These are phyloP conservation scores for Solanum aculeatissimum DNA, from an alignment of 305 asterid species.

Conservation along the genomic window DNA sequence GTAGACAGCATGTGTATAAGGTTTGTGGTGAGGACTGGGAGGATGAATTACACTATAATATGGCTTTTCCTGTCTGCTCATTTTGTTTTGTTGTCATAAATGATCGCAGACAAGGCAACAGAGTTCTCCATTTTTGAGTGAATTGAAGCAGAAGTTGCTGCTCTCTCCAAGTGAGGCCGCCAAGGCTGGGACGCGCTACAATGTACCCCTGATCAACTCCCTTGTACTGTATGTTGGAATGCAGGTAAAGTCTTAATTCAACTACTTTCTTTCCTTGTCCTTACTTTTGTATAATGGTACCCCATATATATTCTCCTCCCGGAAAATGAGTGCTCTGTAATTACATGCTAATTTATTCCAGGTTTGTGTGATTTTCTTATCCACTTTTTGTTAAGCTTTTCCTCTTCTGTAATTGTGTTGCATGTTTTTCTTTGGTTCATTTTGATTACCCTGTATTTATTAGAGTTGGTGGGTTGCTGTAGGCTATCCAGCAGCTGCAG, in stretches of 20 bases:
- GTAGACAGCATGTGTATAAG: neutral
- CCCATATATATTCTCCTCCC: neutral
- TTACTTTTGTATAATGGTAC: neutral
- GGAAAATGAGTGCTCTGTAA: neutral
- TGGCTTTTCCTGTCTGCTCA: neutral
- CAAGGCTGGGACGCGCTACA: constrained; percentile 87
- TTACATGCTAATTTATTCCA: neutral
- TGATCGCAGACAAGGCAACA: constrained; percentile 67
- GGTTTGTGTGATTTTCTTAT: neutral
- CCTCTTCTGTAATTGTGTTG: neutral
- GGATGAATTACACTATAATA: neutral
- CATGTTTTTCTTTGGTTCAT: neutral
- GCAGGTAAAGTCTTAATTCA: constrained; percentile 39
- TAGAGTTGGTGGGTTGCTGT: neutral
- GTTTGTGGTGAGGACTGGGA: neutral
- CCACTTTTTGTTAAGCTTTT: neutral
- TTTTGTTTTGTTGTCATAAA: constrained; percentile 6
- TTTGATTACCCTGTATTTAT: neutral
- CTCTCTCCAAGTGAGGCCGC: constrained; percentile 71
- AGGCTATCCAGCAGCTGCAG: constrained; percentile 90
- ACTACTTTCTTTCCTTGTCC: neutral
- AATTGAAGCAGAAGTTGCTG: constrained; percentile 80
- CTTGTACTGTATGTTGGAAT: constrained; percentile 93
- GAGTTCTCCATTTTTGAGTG: constrained; percentile 69
- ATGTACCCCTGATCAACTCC: constrained; percentile 89